These are phyloP conservation scores for Middelhovenomyces tepae DNA, from an alignment of 805 yeast genomes.

Conservation along the genomic window DNA sequence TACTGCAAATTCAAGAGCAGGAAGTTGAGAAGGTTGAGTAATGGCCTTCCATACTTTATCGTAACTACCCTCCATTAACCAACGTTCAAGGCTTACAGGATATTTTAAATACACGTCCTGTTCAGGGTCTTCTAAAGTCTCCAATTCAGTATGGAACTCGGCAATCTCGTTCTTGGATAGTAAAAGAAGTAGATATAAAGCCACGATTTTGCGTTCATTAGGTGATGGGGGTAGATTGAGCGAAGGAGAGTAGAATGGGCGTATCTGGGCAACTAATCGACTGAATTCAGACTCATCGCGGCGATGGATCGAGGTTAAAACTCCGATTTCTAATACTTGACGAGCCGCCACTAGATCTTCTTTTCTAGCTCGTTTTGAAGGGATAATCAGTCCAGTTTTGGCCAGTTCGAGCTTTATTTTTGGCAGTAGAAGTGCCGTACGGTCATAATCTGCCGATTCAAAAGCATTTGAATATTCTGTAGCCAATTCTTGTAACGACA, in stretches of 20 bases:
- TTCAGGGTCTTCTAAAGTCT: conserved; percentile 56
- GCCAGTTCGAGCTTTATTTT: conserved; percentile 73
- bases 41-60: conserved; percentile 80
- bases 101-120: conserved; percentile 64
- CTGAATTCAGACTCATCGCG: conserved; percentile 58
- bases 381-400: conserved; percentile 68
- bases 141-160: conserved; percentile 84
- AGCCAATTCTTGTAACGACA: conserved; percentile 59
- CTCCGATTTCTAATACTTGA: conserved; percentile 81
- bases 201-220: conserved; percentile 63
- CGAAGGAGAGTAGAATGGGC: conserved; percentile 57
- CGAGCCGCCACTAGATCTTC: conserved; percentile 69
- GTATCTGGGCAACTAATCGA: conserved; percentile 62
- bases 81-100: conserved; percentile 83
- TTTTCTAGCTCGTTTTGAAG: conserved; percentile 35
- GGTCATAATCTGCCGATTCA: conserved; percentile 48
- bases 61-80: conserved; percentile 95
- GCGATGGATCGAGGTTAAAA: conserved; percentile 62
- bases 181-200: conserved; percentile 66
- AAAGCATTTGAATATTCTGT: conserved; percentile 59
- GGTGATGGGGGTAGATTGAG: conserved; percentile 38
- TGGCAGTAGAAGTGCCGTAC: conserved; percentile 55
- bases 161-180: conserved; percentile 79
- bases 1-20: conserved; percentile 64
- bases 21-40: conserved; percentile 40